Base-by-base conservation (phyloP, 768 basidiomycete species). In the Lactarius tabidus region DNA sequence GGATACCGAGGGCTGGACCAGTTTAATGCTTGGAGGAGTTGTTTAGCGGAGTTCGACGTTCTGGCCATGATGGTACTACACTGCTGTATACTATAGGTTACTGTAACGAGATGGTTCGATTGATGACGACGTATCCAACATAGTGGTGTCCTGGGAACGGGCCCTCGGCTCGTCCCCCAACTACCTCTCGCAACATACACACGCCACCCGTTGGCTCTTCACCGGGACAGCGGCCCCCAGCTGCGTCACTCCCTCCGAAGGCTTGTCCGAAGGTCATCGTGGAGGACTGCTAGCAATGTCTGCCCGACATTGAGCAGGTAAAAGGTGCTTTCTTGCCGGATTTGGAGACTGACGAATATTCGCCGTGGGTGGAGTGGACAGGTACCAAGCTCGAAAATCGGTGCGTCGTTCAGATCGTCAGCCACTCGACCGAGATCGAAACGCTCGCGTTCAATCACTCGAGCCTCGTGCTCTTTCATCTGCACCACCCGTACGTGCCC, bases 281-380 rank as follows among this genome's bases (percentile, higher is more conserved):
- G n/a, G n/a, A n/a, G n/a, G 93, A 95, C 71, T 97, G 90, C 76
- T 94, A 95, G 73, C 82, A 90, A 65, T 93, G 94, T 10, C 80
- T 95, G 38, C 76, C 95, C 64, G 81, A 96, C 57, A 93, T 90
- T 69, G 85, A 89, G 12, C 83, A 89, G 73, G 81, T 91, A 38
- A 79, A 81, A 74, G 86, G 94, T 94, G 71, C 35, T n/a, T n/a
- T n/a, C n/a, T n/a, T 29, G n/a, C 45, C 41, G 60, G 9, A 39
- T 29, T 55, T 62, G 57, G 20, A 17, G 38, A 64, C 35, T 43
- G 26, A 35, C 55, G 17, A 15, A 66, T 67, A n/a, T 45, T 12
- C n/a, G n/a, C n/a, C n/a, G n/a, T n/a, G n/a, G n/a, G n/a, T n/a
- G n/a, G n/a, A n/a, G n/a, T 59, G 58, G 43, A 54, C 72, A 90